Base-by-base conservation (phyloP, 148 eudicot genomes). In the Rhododendron molle region DNA sequence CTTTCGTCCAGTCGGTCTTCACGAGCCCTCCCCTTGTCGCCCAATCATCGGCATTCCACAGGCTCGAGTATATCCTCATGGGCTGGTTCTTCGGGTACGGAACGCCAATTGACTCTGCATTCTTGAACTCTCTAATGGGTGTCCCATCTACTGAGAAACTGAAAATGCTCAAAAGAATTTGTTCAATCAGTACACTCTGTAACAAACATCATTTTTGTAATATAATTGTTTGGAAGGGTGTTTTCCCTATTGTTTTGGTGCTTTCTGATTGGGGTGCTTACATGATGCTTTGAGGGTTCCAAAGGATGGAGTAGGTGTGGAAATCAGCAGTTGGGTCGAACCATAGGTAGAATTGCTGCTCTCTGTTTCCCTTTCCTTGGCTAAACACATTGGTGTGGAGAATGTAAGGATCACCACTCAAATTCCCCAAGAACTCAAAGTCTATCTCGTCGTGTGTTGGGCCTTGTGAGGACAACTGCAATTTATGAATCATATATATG, bases 21-120 rank as follows among this genome's bases (percentile, higher is more conserved):
- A 90, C 89, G 0, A 81, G 73, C 1, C 92, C 92, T 8, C 87
- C 87, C 40, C 88, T 87, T 4, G 92, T 90, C 21, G 92, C 90
- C 92, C 92, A 90, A 0, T 88, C 89, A 18, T 90, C 91, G 0
- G 92, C 92, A 2, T 87, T 84, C 92, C 92, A 91, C 0, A 89
- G 36, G 50, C 91, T 91, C 0, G 89, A 86, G 85, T 83, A 84
- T 26, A 91, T 32, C 36, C 85, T 91, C 92, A 91, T 91, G 1
- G 88, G 73, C 73, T 91, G 91, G 5, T 73, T 60, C 80, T 87
- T 89, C 6, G 89, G 92, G 86, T 60, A 38, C 15, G 91, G 92
- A 20, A 90, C 84, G 0, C 92, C 88, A 3, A 71, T 14, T 43
- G 87, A 62, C 76, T 90, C 92, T n/a, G 34, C 15, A 83, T 90